Percentiles rank a stretch among this genome's conserved stretches.
Conservation (phyloP, 768 basidiomycete genomes). For the Auricularia auricula-judae region DNA sequence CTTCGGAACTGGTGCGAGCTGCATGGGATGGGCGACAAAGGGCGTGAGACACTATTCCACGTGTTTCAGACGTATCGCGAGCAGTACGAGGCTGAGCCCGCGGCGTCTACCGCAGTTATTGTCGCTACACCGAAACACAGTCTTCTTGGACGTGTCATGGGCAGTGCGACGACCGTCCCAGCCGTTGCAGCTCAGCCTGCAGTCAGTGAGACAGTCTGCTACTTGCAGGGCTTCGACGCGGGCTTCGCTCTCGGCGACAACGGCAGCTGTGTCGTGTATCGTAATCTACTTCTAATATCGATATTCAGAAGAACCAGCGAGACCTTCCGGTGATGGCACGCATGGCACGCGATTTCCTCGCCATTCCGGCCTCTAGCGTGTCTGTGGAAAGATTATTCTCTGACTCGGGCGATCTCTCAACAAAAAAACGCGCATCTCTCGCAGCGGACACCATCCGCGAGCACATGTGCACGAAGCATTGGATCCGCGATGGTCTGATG, state of each 20-base stretch:
- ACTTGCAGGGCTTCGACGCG: not conserved
- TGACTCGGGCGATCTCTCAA: slow-evolving; percentile 8
- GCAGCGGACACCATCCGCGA: slow-evolving; percentile 7
- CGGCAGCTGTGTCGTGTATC: not conserved
- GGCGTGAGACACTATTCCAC: not conserved
- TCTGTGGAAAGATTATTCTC: slow-evolving; percentile 14
- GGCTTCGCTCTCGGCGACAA: slow-evolving; percentile 2
- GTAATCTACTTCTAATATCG: too few species aligned
- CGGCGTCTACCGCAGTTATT: not conserved
- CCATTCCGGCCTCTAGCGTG: slow-evolving; percentile 14
- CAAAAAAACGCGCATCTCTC: slow-evolving; percentile 11
- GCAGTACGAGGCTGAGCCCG: not conserved
- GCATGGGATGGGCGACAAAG: not conserved
- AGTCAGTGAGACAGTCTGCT: not conserved
- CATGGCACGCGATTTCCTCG: slow-evolving; percentile 12
- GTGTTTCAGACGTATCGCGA: not conserved
- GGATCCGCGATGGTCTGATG: slow-evolving; percentile 10
- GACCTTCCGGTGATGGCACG: slow-evolving; percentile 5
- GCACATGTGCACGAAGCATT: slow-evolving; percentile 11
- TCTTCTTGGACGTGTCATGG: not conserved
- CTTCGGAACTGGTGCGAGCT: not conserved
- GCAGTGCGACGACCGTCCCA: not conserved
- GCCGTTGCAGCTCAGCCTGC: not conserved
- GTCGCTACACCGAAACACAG: not conserved
- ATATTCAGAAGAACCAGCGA: slow-evolving; percentile 39